These are phyloP conservation scores for Lachnellula subtilissima DNA, from an alignment of 2,329 filamentous ascomycete genomes.

Conservation along the genomic window DNA sequence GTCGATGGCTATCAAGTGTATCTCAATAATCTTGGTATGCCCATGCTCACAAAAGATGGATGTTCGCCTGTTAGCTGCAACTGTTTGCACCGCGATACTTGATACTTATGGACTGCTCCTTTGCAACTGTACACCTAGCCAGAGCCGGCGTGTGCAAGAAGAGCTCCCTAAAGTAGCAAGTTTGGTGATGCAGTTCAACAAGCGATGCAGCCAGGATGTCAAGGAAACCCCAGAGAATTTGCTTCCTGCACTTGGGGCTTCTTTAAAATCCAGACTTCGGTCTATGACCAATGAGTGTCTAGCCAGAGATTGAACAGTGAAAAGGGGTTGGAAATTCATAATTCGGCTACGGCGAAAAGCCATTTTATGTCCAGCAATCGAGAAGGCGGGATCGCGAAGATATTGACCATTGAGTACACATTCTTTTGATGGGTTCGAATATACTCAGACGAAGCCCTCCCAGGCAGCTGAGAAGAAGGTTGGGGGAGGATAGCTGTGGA, in stretches of 20 bases:
- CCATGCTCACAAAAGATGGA: neutral
- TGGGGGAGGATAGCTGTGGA: too few relatives aligned
- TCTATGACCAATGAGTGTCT: constrained; percentile 4
- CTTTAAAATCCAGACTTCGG: constrained; percentile 23
- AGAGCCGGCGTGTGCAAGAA: neutral
- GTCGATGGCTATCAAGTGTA: neutral
- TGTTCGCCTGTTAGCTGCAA: neutral
- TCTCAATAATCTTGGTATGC: neutral
- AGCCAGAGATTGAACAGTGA: neutral
- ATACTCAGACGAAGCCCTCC: too few relatives aligned
- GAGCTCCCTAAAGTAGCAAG: neutral
- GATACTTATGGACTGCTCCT: neutral
- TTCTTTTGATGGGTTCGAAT: neutral
- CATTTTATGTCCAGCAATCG: too few relatives aligned
- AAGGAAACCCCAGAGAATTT: neutral
- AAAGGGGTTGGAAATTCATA: constrained; percentile 17
- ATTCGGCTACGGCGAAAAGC: neutral
- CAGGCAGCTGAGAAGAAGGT: too few relatives aligned
- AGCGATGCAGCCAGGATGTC: neutral
- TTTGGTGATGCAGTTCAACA: neutral
- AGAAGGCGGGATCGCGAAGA: too few relatives aligned
- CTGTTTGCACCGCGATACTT: neutral
- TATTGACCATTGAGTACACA: neutral
- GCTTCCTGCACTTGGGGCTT: constrained; percentile 20
- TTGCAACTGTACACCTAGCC: neutral